These are phyloP conservation scores for Pseudogymnoascus destructans DNA, from an alignment of 2,329 filamentous ascomycete species.

Conservation along the genomic window DNA sequence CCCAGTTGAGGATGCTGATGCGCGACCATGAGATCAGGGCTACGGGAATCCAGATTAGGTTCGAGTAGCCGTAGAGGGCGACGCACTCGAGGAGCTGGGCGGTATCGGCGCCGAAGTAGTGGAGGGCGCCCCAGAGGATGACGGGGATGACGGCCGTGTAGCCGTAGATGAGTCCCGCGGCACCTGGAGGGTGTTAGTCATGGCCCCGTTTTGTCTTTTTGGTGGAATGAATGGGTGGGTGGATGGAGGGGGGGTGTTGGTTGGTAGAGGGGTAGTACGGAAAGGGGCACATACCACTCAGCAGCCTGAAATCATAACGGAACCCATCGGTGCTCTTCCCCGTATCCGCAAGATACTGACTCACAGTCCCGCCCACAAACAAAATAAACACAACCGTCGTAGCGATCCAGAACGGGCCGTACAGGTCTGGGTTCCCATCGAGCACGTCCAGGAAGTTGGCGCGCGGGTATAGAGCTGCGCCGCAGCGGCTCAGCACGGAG, in stretches of 20 bases:
- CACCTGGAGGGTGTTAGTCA: constrained; percentile 36
- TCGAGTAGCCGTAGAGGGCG: constrained; percentile 90
- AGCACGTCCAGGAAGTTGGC: constrained; percentile 94
- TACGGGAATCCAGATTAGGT: constrained; percentile 94
- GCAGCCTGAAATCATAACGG: constrained; percentile 77
- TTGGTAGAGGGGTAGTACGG: neutral
- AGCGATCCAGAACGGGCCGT: constrained; percentile 97
- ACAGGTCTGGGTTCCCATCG: constrained; percentile 91
- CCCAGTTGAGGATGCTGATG: constrained; percentile 77
- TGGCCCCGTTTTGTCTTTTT: neutral
- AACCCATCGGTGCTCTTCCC: constrained; percentile 53
- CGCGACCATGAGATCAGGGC: constrained; percentile 85
- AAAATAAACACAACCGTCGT: constrained; percentile 93
- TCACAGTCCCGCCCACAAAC: constrained; percentile 90
- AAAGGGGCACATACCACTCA: constrained; percentile 51
- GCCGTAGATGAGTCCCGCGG: constrained; percentile 86
- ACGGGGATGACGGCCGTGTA: constrained; percentile 84
- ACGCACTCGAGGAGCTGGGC: constrained; percentile 92
- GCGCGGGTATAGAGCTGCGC: constrained; percentile 76
- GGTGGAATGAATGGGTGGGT: neutral
- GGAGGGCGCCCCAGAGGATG: constrained; percentile 72
- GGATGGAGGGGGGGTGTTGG: too few species aligned
- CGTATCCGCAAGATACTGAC: constrained; percentile 65
- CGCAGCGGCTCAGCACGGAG: constrained; percentile 76
- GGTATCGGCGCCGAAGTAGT: constrained; percentile 89